phyloP scores from a whole-genome alignment of 192 early-diverging fungal species.

The Umbelopsis sp. region DNA sequence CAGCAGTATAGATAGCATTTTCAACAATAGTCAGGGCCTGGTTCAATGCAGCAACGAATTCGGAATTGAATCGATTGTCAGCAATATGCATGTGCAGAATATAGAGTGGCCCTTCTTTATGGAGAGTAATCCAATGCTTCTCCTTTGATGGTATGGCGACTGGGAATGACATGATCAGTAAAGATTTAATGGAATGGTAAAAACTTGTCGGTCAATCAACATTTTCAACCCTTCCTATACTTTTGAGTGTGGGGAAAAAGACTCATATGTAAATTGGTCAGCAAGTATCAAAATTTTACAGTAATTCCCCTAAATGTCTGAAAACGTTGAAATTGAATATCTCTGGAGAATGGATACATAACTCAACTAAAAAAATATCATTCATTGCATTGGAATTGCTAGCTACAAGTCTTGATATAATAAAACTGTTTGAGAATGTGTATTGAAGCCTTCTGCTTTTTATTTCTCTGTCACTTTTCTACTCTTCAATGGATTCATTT shows the following conservation, averaged over 20 bases:
- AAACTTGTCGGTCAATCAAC: too few species aligned
- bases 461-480: not conserved
- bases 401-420: too few species aligned
- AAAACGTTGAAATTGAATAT: conserved; percentile 17
- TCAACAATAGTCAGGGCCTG: conserved; percentile 63
- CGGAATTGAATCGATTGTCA: conserved; percentile 68
- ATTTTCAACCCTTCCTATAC: too few species aligned
- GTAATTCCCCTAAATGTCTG: not conserved
- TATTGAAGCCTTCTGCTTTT: not conserved
- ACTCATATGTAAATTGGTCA: not conserved
- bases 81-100: conserved; percentile 65
- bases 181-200: not conserved
- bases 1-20: conserved; percentile 34
- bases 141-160: conserved; percentile 29
- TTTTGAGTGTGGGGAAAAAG: not conserved
- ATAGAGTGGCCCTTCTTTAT: conserved; percentile 54
- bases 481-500: not conserved
- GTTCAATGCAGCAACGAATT: conserved; percentile 58
- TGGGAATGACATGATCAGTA: conserved; percentile 20
- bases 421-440: too few species aligned
- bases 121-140: conserved; percentile 25
- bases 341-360: not conserved
- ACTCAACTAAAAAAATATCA: not conserved
- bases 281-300: not conserved
- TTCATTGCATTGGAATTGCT: too few species aligned